A percentile compares a stretch with the other conserved stretches of the same genome.
Conservation (phyloP, 2,329 filamentous ascomycete species). For the Coniella vitis region DNA sequence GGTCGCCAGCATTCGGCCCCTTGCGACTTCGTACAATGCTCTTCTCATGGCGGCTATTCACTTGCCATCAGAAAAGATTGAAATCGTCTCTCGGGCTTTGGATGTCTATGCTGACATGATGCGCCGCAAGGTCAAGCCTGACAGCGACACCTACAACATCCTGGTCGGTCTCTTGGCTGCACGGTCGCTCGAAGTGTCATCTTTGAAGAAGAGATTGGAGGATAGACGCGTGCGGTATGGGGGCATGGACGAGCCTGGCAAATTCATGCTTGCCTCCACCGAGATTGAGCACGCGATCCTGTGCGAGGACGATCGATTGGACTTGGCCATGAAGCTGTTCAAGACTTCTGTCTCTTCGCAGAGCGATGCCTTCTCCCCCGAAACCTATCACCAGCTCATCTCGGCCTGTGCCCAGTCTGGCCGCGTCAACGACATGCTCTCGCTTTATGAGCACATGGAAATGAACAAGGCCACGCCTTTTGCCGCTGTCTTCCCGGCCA, state of each 20-base stretch:
- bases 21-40: slow-evolving; percentile 84
- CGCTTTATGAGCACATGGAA: slow-evolving; percentile 90
- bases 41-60: slow-evolving; percentile 79
- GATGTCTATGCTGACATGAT: slow-evolving; percentile 98
- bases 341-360: slow-evolving; percentile 62
- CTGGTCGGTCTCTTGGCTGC: slow-evolving; percentile 76
- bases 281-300: slow-evolving; percentile 83
- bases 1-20: slow-evolving; percentile 72
- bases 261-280: slow-evolving; percentile 83
- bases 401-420: slow-evolving; percentile 79
- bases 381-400: slow-evolving; percentile 81
- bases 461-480: slow-evolving; percentile 64
- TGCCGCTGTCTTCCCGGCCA: slow-evolving; percentile 77
- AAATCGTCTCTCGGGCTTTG: slow-evolving; percentile 83
- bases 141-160: slow-evolving; percentile 81
- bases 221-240: slow-evolving; percentile 79
- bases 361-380: slow-evolving; percentile 62
- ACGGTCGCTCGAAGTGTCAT: slow-evolving; percentile 71
- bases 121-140: slow-evolving; percentile 70
- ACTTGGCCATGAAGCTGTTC: slow-evolving; percentile 80
- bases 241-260: slow-evolving; percentile 74
- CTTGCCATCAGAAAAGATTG: slow-evolving; percentile 69
- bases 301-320: slow-evolving; percentile 78
- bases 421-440: slow-evolving; percentile 80
- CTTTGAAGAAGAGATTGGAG: slow-evolving; percentile 66